phyloP scores from a whole-genome alignment of 1,139 yeast genomes.

The Geotrichum fermentans region DNA sequence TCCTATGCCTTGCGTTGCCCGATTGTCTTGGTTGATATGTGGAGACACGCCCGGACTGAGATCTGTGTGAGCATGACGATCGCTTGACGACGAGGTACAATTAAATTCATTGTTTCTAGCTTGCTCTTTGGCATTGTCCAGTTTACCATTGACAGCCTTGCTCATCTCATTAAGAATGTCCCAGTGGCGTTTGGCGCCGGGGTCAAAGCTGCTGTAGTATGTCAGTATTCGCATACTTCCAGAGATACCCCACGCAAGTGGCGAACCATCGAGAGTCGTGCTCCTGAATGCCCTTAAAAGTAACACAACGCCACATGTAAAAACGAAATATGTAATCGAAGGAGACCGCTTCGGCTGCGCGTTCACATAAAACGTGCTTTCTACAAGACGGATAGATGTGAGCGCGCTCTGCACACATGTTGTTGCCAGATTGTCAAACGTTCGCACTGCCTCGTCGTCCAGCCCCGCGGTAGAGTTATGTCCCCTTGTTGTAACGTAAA shows the following conservation, averaged over 20 bases:
- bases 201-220: conserved; percentile 24
- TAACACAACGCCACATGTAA: conserved; percentile 25
- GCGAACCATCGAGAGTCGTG: conserved; percentile 22
- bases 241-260: conserved; percentile 23
- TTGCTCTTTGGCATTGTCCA: not conserved
- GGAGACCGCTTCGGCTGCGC: conserved; percentile 38
- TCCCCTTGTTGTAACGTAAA: conserved; percentile 33
- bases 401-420: conserved; percentile 42
- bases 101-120: not conserved
- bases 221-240: conserved; percentile 22
- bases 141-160: too few species aligned
- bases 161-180: conserved; percentile 24
- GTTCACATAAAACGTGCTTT: conserved; percentile 32
- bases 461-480: not conserved
- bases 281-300: conserved; percentile 22
- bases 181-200: conserved; percentile 24
- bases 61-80: too few species aligned
- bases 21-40: not conserved
- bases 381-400: conserved; percentile 39
- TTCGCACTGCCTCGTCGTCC: conserved; percentile 25
- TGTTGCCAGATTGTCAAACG: conserved; percentile 28
- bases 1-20: too few species aligned
- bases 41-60: not conserved
- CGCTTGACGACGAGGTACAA: too few species aligned
- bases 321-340: conserved; percentile 29